Base-by-base conservation (phyloP, 1,139 yeast species). In the Spathaspora sp. region DNA sequence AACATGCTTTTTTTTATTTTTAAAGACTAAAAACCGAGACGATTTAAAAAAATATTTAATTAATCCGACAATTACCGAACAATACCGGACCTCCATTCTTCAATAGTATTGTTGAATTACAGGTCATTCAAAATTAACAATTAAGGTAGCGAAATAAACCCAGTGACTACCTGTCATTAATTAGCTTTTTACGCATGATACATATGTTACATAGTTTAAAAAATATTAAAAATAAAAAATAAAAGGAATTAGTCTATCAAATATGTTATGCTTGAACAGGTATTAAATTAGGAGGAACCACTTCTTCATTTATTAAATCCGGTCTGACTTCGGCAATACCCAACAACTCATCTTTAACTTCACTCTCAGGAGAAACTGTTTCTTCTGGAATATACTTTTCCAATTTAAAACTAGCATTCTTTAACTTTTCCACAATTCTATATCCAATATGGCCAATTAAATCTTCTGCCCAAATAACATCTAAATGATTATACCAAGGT, bases 391-490 rank as follows among this genome's bases (percentile, higher is more conserved):
- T 17, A 8, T 13, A 8, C 16, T 34, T 18, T 34, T 34, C 38
- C 9, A 17, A 17, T 16, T 34, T 34, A 16, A 34, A 34, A 17
- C 25, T 24, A 15, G 24, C 9, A 24, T 33, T 15, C 20, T 47
- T 43, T 38, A 54, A 47, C 24, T 49, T 52, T 2, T 56, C 53
- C 8, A 33, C 25, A 17, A 58, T 51, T 7, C 47, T 50, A 44
- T 50, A 53, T 2, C 74, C 74, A 38, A 71, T 60, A 6, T 60
- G 56, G 7, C 69, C 70, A 38, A 62, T 64, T 18, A 76, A 59
- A 55, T 78, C 78, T 56, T 76, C 80, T 0, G 82, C 79, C 84
- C 84, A 80, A 16, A 78, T 63, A 1, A 79, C 81, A 55, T 80
- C 85, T 38, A 79, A 59, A 56, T 80, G 85, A 41, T 75, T 68